Conservation (phyloP, 2,329 filamentous ascomycete genomes). For the Penicillium sp. region DNA sequence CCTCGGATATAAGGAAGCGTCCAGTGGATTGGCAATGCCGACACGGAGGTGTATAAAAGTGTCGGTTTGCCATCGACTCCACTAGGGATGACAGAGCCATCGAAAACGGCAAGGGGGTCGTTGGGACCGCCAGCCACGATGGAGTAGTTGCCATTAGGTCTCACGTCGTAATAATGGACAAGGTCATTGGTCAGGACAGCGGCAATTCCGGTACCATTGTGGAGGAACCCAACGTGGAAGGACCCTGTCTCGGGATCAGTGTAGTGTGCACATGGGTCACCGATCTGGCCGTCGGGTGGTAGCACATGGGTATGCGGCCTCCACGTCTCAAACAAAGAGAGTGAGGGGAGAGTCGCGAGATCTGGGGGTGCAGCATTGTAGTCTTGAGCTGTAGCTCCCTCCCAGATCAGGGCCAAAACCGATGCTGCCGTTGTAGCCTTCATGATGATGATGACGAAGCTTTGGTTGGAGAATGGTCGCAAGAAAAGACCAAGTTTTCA, state of each 20-base stretch:
- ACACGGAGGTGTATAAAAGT: not conserved
- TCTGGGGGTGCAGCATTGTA: not conserved
- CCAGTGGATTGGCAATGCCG: not conserved
- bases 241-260: not conserved
- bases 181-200: not conserved
- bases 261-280: not conserved
- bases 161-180: not conserved
- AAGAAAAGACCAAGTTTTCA: not conserved
- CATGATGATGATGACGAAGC: not conserved
- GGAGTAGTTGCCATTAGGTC: not conserved
- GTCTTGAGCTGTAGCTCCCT: not conserved
- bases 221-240: not conserved
- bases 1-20: not conserved
- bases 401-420: not conserved
- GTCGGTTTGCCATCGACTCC: not conserved
- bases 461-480: not conserved
- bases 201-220: not conserved
- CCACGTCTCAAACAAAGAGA: not conserved
- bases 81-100: not conserved
- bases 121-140: not conserved
- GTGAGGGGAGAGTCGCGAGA: not conserved
- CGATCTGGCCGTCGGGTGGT: not conserved
- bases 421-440: not conserved
- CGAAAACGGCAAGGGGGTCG: not conserved
- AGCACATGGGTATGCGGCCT: not conserved